Percentiles rank a stretch among this genome's conserved stretches.
Conservation (phyloP, 352 stramenopile species). For the Pythium folliculosum region DNA sequence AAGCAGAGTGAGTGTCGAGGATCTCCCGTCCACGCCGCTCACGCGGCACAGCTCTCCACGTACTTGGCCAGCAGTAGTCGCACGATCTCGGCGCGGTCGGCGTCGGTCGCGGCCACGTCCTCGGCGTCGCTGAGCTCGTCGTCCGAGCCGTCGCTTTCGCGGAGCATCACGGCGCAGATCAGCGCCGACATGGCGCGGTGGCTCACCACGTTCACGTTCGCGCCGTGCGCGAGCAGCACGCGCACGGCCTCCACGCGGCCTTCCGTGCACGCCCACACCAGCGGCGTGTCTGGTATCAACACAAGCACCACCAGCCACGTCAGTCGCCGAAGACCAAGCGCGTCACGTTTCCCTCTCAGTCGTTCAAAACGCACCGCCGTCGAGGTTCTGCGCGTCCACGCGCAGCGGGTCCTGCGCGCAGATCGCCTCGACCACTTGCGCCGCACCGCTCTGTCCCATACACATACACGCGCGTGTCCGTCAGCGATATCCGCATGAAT, state of each 20-base stretch:
- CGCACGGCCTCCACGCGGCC: constrained; percentile 63
- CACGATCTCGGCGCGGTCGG: constrained; percentile 56
- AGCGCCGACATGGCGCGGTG: constrained; percentile 70
- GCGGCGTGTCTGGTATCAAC: constrained; percentile 48
- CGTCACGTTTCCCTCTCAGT: too few relatives aligned
- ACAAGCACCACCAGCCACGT: constrained; percentile 5
- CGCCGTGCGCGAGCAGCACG: constrained; percentile 58
- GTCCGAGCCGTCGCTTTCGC: constrained; percentile 48
- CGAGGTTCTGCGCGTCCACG: constrained; percentile 73
- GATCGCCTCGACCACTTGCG: constrained; percentile 65
- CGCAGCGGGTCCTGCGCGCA: constrained; percentile 56
- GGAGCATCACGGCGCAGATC: constrained; percentile 80
- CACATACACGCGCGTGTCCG: background rate
- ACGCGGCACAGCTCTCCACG: background rate
- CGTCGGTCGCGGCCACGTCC: constrained; percentile 48
- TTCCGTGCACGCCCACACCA: constrained; percentile 86
- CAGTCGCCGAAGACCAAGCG: too few relatives aligned
- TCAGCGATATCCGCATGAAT: background rate
- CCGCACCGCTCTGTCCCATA: constrained; percentile 52
- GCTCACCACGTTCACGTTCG: constrained; percentile 70
- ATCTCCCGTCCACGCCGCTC: background rate
- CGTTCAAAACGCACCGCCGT: constrained; percentile 40
- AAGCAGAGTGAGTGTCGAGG: background rate
- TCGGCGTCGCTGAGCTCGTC: constrained; percentile 54
- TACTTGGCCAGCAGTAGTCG: constrained; percentile 56